A percentile compares a stretch with the other conserved stretches of the same genome.
These are phyloP conservation scores for Pleurotus ostreatus DNA, from an alignment of 768 basidiomycete species.

Conservation along the genomic window DNA sequence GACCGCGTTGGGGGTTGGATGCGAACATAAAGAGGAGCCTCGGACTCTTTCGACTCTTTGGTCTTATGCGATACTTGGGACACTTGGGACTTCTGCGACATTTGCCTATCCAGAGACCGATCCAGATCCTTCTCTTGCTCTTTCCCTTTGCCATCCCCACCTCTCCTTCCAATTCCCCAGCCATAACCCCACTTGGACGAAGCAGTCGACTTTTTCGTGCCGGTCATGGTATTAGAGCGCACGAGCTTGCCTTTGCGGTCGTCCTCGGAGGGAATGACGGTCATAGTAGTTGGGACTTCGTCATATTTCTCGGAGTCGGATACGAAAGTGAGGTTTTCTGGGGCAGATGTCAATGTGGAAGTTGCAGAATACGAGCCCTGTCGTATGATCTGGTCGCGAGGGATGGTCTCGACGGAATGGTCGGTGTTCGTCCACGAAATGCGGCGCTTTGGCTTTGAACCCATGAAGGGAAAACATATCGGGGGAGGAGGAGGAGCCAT, in stretches of 20 bases:
- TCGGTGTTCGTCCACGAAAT: slow-evolving; percentile 39
- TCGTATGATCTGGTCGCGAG: slow-evolving; percentile 30
- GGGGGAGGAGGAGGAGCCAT: slow-evolving; percentile 54
- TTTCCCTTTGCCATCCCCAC: slow-evolving; percentile 35
- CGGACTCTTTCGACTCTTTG: slow-evolving; percentile 15
- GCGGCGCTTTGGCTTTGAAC: slow-evolving; percentile 42
- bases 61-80: slow-evolving; percentile 25
- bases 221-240: slow-evolving; percentile 51
- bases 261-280: slow-evolving; percentile 23
- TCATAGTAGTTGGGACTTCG: slow-evolving; percentile 31
- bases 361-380: slow-evolving; percentile 41
- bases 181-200: slow-evolving; percentile 65
- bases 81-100: slow-evolving; percentile 21
- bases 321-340: slow-evolving; percentile 51
- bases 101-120: slow-evolving; percentile 22
- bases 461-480: slow-evolving; percentile 57
- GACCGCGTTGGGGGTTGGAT: slow-evolving; percentile 24
- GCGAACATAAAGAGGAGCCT: slow-evolving; percentile 17
- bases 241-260: slow-evolving; percentile 34
- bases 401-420: slow-evolving; percentile 13
- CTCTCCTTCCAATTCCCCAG: slow-evolving; percentile 56
- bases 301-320: slow-evolving; percentile 64
- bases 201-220: slow-evolving; percentile 49
- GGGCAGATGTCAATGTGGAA: slow-evolving; percentile 35
- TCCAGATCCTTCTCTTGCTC: slow-evolving; percentile 20